Base-by-base conservation (phyloP, 306 rosid species). In the Corylus avellana region DNA sequence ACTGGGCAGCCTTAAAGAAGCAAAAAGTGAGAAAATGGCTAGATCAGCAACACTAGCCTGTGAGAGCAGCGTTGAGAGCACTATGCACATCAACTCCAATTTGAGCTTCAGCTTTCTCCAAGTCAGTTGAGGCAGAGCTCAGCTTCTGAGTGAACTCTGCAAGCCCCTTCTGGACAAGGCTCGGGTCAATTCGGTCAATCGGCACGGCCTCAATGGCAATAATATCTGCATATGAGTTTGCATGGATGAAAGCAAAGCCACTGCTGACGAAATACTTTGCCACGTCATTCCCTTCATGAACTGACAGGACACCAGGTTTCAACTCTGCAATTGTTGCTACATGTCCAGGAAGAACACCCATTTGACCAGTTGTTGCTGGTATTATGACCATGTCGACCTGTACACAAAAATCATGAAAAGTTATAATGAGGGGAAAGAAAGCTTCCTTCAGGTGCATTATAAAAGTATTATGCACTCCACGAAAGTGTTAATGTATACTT, bases 291-390 rank as follows among this genome's bases (percentile, higher is more conserved):
- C 96, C 99, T 66, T 89, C 97, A 3, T 93, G 99, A 35, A 96
- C 98, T 35, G 98, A 86, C 13, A 96, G 79, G 82, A 93, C 63
- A 5, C 99, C 99, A 0, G 99, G 98, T 79, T 93, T 96, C 92
- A 96, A 85, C 88, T 96, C 99, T 16, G 99, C 96, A 66, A 96
- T 96, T 82, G 99, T 96, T 29, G 98, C 87, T 66, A 96, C 99
- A 62, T 96, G 99, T 46, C 99, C 99, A 25, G 99, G 99, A 81
- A 96, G 99, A 88, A 96, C 98, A 85, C 99, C 99, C 99, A 96
- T 91, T 62, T 90, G 93, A 9, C 99, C 99, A 20, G 99, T 96
- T 84, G 87, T 90, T 51, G 99, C 99, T 49, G 98, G 99, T 77
- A 96, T 88, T 73, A 93, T 96, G 44, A 93, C 98, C 98, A 90